Base-by-base conservation (phyloP, 2,329 filamentous ascomycete species). In the Drechmeria coniospora region DNA sequence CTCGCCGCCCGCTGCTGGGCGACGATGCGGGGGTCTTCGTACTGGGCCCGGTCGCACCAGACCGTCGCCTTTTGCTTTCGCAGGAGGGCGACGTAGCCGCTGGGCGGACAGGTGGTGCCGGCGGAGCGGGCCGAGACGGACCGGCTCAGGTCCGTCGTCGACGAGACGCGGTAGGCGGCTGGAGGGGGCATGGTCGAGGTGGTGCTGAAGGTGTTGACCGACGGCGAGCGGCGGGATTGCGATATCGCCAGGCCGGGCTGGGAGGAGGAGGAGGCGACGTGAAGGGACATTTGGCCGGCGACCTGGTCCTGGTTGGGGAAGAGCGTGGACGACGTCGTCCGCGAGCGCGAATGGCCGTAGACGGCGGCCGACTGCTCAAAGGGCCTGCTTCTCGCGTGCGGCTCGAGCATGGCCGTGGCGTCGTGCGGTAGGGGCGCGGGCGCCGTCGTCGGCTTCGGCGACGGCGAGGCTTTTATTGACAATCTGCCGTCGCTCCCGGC, bases 41-140 rank as follows among this genome's bases (percentile, higher is more conserved):
- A 75, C 51, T 98, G 90, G 8, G 87, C 71, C 29, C 86, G 78
- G 49, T 95, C 90, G 59, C 86, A 94, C 90, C 90, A 98, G 4
- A 98, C 90, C 0, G 90, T 98, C 18, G 84, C 90, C 52, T 95
- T 95, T 56, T 98, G 90, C 51, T 86, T 87, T 36, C 90, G 74
- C 57, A 98, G 77, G n/a, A 94, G 66, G 20, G 90, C 86, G 28
- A 98, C 90, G 53, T 98, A 98, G 38, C 83, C 76, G n/a, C 66
- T 66, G 2, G 78, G 57, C 35, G 69, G 68, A 11, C 61, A 61
- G 30, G 59, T 42, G 15, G 52, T 47, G 25, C 59, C 60, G 36
- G 66, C 69, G 14, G 82, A 92, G 42, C 82, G 74, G 28, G 79
- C 79, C 4, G 83, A 92, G 17, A 75, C 81, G 16, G 82, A 92